Conservation (phyloP, 2,329 filamentous ascomycete genomes). For the Ophiosphaerella korrae region DNA sequence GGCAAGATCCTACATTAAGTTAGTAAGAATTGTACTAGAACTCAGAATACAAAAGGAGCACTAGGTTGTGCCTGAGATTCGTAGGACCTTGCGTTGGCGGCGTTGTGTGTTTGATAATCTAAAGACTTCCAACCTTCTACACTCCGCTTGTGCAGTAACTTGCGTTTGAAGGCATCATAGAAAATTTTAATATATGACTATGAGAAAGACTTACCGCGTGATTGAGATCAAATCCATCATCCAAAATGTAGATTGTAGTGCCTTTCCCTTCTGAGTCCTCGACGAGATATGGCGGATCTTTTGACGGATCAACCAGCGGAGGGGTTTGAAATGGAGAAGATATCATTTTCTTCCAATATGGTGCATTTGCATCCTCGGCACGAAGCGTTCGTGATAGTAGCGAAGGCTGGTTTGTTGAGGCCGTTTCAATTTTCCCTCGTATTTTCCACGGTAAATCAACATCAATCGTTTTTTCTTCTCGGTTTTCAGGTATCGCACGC, state of each 20-base stretch:
- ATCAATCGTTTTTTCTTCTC: neutral
- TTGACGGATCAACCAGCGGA: neutral
- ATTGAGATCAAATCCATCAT: conserved; percentile 10
- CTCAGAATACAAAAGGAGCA: neutral
- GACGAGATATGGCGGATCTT: conserved; percentile 3
- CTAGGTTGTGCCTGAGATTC: no score
- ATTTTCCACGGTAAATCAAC: no score
- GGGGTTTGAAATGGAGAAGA: neutral
- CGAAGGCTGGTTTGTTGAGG: neutral
- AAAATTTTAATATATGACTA: no score
- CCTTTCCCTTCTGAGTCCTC: conserved; percentile 11
- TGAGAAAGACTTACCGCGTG: conserved; percentile 1
- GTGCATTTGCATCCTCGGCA: neutral
- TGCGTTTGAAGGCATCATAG: no score
- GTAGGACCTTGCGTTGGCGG: no score
- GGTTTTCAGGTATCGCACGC: neutral
- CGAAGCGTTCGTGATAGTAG: neutral
- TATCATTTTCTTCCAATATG: conserved; percentile 16
- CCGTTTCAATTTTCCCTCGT: neutral
- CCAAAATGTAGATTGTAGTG: conserved; percentile 11
- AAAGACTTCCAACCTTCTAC: neutral
- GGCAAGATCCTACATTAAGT: conserved; percentile 1
- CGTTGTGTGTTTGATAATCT: no score
- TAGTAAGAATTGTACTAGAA: neutral
- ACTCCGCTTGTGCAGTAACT: no score